Evolutionary conservation across 768 basidiomycete genomes (phyloP).

Genomic region (Kwoniella dendrophila): DNA sequence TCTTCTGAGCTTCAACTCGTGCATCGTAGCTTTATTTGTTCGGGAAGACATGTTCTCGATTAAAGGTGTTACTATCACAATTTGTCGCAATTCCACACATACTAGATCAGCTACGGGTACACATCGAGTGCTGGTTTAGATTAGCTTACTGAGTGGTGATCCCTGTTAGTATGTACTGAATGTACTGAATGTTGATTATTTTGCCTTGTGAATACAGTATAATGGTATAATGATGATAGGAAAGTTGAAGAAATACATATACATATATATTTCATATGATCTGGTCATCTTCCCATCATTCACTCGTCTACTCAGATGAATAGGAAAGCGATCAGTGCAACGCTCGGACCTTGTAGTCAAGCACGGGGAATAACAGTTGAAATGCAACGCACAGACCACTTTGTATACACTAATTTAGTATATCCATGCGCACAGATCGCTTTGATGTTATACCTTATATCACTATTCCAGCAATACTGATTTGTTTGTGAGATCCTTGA

Average conservation of each 20-base stretch:
- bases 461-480: not conserved
- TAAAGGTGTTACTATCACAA: not conserved
- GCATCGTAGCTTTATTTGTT: slow-evolving; percentile 78
- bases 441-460: not conserved
- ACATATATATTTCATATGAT: not conserved
- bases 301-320: not conserved
- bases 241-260: too few species aligned
- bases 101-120: too few species aligned
- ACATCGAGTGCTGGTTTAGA: too few species aligned
- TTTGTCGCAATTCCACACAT: too few species aligned
- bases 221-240: too few species aligned
- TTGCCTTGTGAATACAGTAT: too few species aligned
- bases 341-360: too few species aligned
- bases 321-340: slow-evolving; percentile 6
- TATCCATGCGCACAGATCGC: not conserved
- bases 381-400: slow-evolving; percentile 15
- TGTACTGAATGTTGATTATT: too few species aligned
- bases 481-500: not conserved
- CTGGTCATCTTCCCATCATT: not conserved
- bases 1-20: slow-evolving; percentile 91
- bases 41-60: slow-evolving; percentile 42
- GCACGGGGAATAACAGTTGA: too few species aligned
- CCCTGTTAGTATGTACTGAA: too few species aligned
- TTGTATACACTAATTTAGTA: not conserved
- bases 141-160: not conserved